These are phyloP conservation scores for Pichia exigua DNA, from an alignment of 805 yeast genomes.

Conservation along the genomic window DNA sequence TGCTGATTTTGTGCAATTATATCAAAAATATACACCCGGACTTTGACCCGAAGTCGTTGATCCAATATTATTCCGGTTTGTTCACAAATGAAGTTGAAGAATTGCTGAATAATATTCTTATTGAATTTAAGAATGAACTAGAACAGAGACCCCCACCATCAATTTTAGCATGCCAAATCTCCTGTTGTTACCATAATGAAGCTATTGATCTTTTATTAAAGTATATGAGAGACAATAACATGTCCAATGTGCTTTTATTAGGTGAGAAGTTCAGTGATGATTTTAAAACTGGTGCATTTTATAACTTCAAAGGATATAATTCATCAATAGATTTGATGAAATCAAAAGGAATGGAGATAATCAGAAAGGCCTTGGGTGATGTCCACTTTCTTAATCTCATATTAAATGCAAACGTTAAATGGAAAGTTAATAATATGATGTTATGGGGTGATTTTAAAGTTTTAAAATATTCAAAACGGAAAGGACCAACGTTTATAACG, in stretches of 20 bases:
- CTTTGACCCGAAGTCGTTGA: background rate
- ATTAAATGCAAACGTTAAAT: conserved; percentile 29
- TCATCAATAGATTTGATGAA: conserved; percentile 36
- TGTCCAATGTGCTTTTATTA: conserved; percentile 31
- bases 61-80: conserved; percentile 7
- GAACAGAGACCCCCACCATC: conserved; percentile 2
- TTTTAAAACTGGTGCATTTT: conserved; percentile 16
- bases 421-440: conserved; percentile 8
- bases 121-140: background rate
- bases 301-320: conserved; percentile 20
- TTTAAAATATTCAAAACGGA: background rate
- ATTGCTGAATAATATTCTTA: background rate
- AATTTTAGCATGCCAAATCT: conserved; percentile 5
- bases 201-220: conserved; percentile 36
- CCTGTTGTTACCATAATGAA: conserved; percentile 22
- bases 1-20: conserved; percentile 1
- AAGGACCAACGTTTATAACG: background rate
- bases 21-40: background rate
- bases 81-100: background rate
- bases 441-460: conserved; percentile 21
- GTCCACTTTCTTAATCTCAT: conserved; percentile 33
- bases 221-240: conserved; percentile 24
- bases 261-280: conserved; percentile 36
- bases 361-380: conserved; percentile 35
- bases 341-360: conserved; percentile 34